A percentile compares a stretch with the other conserved stretches of the same genome.
phyloP scores from a whole-genome alignment of 331 rosid genomes.

The Telfairia occidentalis region DNA sequence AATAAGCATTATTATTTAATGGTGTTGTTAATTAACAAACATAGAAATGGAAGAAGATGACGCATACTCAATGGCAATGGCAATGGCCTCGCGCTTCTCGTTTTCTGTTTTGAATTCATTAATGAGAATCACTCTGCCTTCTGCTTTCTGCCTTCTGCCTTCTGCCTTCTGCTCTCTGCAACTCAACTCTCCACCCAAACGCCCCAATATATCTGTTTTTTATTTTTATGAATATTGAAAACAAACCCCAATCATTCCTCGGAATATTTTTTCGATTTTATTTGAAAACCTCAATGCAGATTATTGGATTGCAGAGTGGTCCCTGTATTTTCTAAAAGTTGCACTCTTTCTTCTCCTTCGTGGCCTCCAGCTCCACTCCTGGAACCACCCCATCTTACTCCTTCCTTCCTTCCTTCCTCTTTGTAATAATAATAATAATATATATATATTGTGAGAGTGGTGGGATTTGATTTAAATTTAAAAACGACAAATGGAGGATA shows the following conservation, averaged over 20 bases:
- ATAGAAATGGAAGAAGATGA: not conserved
- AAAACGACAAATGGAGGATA: not conserved
- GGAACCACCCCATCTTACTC: not conserved
- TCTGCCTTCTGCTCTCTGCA: not conserved
- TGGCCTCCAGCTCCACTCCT: not conserved
- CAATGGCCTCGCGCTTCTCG: not conserved
- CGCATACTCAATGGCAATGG: not conserved
- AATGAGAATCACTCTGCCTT: not conserved
- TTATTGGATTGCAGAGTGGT: not conserved
- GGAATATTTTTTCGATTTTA: not conserved
- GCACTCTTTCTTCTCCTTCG: not conserved
- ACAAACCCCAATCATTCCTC: not conserved
- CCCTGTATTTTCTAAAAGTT: not conserved
- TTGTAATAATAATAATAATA: too few relatives aligned
- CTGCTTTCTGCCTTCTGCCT: not conserved
- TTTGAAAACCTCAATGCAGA: not conserved
- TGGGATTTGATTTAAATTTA: not conserved
- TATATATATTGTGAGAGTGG: not conserved
- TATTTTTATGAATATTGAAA: not conserved
- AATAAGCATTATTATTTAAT: not conserved
- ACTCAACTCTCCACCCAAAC: not conserved
- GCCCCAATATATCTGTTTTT: not conserved
- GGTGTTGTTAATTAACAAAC: slow-evolving; percentile 6
- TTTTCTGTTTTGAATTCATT: not conserved
- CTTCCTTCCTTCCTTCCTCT: not conserved